Evolutionary conservation across 2,329 filamentous ascomycete genomes (phyloP), one percentile per base, ranked within the genome.

Genomic region (Herpotrichia juniperi): DNA sequence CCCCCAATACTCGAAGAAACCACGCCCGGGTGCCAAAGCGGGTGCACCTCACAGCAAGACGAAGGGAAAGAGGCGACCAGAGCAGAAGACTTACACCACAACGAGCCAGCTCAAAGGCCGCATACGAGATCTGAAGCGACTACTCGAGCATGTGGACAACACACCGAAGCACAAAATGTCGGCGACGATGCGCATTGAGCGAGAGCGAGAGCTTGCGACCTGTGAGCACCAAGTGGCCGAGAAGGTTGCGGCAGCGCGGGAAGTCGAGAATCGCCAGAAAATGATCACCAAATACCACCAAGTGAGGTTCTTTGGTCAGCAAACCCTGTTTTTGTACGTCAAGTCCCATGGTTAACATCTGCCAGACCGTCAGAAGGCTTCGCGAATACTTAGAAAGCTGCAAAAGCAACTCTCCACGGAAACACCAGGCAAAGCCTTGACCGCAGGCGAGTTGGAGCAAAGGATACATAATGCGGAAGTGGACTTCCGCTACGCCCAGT

Each of bases 201-300:
- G 90, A 53, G 87, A 93, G 74, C 82, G 89, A 49, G 90, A 91
- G 67, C 76, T 93, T 56, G 82, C 81, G 42, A 81, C 86, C 4
- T 87, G 87, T 64, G 81, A 85, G 71, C 79, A 83, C 57, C 87
- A 89, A 64, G 78, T 93, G 52, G 79, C 53, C 21, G 68, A 72
- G 55, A 72, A 71, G 59, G 50, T 57, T 14, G 56, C 53, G 31
- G 58, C 74, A 4, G 80, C 83, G 56, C 79, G 82, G 42, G 77
- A 83, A 53, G 79, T 81, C 52, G 84, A 86, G 63, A 87, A 85
- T 74, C 81, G 80, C 67, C 81, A 85, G 59, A 81, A 85, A 53
- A 90, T 93, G 83, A 91, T 93, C 56, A 80, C 80, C 45, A 89
- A 87, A 71, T 94, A 92, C 64, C 90, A 93, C 71, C 93, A 91